Base-by-base conservation (phyloP, 495 filamentous ascomycete species). In the Aspergillus steynii region DNA sequence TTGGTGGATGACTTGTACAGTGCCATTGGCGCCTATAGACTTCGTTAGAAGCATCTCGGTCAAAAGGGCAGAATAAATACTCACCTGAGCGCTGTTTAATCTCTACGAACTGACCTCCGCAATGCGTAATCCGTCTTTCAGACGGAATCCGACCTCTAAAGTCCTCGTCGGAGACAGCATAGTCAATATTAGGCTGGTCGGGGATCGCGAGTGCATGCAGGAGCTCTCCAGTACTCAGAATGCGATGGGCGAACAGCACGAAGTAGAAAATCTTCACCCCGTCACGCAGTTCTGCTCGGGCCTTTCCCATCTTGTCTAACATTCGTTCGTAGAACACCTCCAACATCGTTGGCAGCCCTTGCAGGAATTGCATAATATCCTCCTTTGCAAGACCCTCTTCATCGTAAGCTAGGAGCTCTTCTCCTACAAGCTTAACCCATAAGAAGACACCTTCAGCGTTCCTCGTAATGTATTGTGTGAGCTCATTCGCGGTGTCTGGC, bases 1-100 rank as follows among this genome's bases (percentile, higher is more conserved):
- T 45, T 61, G 59, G 28, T 61, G 59, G 8, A 61, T 61, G 29
- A 61, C 34, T n/a, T 61, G 59, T 3, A 56, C 59, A 1, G 53
- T 56, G 5, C 46, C 29, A 25, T 42, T 46, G 4, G 2, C 4
- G 5, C 50, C 15, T 53, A 6, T 0, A 20, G 20, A 20, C 20
- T 20, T 20, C 20, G 20, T 20, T 20, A 20, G 20, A 20, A 20
- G 20, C 20, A 20, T 20, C 20, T 20, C 20, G 20, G 20, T 20
- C 27, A 6, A n/a, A n/a, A 15, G 4, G 4, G 5, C 4, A 31
- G 15, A n/a, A 9, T 48, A 15, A 6, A 1, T 34, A 9, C 27
- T 48, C 12, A 55, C 8, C 34, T 6, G 20, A 26, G 12, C 6
- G 4, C 10, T 15, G 28, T 29, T 59, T 59, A 4, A 61, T 56